Evolutionary conservation across 2,329 filamentous ascomycete genomes (phyloP).

Genomic region (Neonectria coccinea): DNA sequence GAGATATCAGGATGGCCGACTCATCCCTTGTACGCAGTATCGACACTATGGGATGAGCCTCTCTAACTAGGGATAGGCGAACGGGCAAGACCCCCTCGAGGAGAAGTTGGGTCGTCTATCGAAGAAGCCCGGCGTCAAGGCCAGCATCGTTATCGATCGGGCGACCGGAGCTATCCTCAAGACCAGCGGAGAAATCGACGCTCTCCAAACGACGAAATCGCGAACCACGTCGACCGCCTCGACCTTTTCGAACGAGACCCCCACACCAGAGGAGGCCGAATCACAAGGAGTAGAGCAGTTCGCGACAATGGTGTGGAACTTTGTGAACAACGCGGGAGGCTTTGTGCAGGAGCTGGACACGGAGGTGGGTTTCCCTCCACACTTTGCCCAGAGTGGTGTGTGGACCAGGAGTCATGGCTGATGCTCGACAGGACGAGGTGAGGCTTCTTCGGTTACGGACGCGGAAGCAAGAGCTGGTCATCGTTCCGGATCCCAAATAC

Average conservation of each 20-base stretch:
- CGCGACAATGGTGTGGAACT: constrained; percentile 80
- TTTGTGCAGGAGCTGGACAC: constrained; percentile 79
- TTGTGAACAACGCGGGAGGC: constrained; percentile 75
- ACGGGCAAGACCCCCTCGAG: constrained; percentile 70
- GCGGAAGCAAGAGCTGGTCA: constrained; percentile 87
- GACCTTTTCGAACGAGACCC: constrained; percentile 61
- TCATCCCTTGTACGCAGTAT: constrained; percentile 36
- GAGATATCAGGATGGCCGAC: constrained; percentile 39
- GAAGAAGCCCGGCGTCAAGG: constrained; percentile 83
- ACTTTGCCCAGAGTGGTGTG: constrained; percentile 1
- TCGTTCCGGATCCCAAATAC: constrained; percentile 84
- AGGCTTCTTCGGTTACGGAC: constrained; percentile 81
- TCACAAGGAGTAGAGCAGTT: constrained; percentile 77
- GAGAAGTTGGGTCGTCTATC: constrained; percentile 76
- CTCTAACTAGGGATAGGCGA: constrained; percentile 48
- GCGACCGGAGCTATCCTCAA: constrained; percentile 79
- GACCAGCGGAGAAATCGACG: constrained; percentile 75
- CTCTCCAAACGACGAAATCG: constrained; percentile 58
- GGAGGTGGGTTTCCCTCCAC: constrained; percentile 62
- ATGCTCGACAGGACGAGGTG: constrained; percentile 73
- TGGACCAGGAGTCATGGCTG: constrained; percentile 33
- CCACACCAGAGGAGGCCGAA: constrained; percentile 58
- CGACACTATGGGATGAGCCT: background rate
- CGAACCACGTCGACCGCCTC: constrained; percentile 52
- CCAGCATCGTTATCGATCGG: constrained; percentile 80